Evolutionary conservation across 768 basidiomycete genomes (phyloP).

Genomic region (Holtermanniella nyarrowii): DNA sequence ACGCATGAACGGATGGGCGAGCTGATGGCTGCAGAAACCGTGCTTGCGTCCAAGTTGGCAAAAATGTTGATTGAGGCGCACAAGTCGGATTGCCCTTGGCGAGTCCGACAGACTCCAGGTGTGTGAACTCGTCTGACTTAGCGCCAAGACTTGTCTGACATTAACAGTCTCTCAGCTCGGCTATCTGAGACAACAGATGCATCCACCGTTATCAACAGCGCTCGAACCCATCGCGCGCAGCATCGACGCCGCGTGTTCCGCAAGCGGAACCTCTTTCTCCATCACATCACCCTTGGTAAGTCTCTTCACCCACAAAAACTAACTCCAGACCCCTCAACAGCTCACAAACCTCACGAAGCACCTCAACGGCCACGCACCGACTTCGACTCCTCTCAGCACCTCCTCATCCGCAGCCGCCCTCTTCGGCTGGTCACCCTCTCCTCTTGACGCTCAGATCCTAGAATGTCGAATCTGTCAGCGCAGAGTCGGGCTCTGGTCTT

Average conservation of each 20-base stretch:
- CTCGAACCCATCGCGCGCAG: slow-evolving; percentile 10
- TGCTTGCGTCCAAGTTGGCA: slow-evolving; percentile 15
- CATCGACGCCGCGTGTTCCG: slow-evolving; percentile 4
- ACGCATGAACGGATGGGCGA: background rate
- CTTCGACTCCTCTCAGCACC: background rate
- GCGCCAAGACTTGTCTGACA: background rate
- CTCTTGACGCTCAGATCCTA: slow-evolving; percentile 19
- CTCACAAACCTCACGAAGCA: background rate
- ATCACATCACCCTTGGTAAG: background rate
- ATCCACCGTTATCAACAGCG: slow-evolving; percentile 16
- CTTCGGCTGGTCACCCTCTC: slow-evolving; percentile 29
- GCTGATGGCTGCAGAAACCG: background rate
- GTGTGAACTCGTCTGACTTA: slow-evolving; percentile 2
- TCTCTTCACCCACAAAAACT: background rate
- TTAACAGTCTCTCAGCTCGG: slow-evolving; percentile 7
- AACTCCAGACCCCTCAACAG: background rate
- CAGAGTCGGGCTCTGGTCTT: slow-evolving; percentile 23
- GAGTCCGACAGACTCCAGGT: slow-evolving; percentile 13
- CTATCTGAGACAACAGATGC: slow-evolving; percentile 13
- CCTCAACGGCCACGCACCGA: background rate
- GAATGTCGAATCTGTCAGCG: slow-evolving; percentile 24
- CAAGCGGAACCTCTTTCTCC: background rate
- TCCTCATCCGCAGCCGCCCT: slow-evolving; percentile 8
- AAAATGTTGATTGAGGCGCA: slow-evolving; percentile 11
- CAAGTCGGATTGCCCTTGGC: slow-evolving; percentile 21